These are phyloP conservation scores for Pontederia crassipes DNA, from an alignment of 176 grass and related monocot genomes.

Conservation along the genomic window DNA sequence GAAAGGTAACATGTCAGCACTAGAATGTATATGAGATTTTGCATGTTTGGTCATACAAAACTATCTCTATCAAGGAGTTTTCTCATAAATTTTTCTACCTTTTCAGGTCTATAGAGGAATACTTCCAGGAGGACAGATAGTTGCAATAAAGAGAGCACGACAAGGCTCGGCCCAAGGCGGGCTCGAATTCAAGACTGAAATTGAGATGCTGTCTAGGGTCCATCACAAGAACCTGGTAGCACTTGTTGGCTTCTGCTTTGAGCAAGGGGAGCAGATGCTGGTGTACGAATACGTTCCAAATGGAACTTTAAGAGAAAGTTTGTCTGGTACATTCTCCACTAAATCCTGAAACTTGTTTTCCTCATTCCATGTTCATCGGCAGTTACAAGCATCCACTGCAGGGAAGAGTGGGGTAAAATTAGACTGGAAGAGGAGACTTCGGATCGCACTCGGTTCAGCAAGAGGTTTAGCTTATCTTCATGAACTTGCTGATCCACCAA, in stretches of 20 bases:
- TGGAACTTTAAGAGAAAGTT: constrained; percentile 77
- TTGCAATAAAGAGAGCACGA: constrained; percentile 88
- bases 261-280: constrained; percentile 94
- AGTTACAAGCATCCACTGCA: constrained; percentile 16
- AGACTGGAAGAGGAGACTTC: constrained; percentile 76
- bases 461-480: constrained; percentile 85
- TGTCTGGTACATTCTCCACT: constrained; percentile 29
- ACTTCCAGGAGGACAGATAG: constrained; percentile 58
- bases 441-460: constrained; percentile 60
- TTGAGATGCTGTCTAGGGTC: constrained; percentile 95
- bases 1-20: constrained; percentile 42
- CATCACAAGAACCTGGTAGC: constrained; percentile 98
- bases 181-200: constrained; percentile 94
- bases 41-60: not conserved
- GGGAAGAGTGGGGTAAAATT: constrained; percentile 71
- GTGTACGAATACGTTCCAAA: constrained; percentile 83
- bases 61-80: not conserved
- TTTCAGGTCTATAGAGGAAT: constrained; percentile 55
- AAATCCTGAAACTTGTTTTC: not conserved
- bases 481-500: constrained; percentile 90
- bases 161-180: constrained; percentile 80
- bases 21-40: not conserved
- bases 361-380: not conserved
- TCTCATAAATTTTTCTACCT: not conserved
- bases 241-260: constrained; percentile 88